Evolutionary conservation across 2,329 filamentous ascomycete genomes (phyloP).

Genomic region (Xylariaceae sp.): DNA sequence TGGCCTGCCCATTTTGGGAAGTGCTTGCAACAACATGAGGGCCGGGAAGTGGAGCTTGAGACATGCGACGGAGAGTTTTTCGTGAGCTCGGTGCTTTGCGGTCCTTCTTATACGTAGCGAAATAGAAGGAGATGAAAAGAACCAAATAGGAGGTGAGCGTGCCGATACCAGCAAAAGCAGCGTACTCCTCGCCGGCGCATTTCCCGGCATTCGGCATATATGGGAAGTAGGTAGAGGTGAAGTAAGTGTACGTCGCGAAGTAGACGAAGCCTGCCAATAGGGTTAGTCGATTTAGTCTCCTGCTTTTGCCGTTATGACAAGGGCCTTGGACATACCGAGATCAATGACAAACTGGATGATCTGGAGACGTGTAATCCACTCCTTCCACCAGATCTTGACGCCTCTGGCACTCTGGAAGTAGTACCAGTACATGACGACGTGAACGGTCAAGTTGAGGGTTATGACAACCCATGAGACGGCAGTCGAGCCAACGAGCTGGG

Average conservation of each 20-base stretch:
- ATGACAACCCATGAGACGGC: conserved; percentile 95
- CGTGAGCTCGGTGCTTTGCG: conserved; percentile 75
- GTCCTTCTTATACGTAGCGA: conserved; percentile 90
- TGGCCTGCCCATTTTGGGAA: conserved; percentile 49
- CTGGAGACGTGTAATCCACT: conserved; percentile 97
- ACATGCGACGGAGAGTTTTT: conserved; percentile 67
- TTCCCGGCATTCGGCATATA: conserved; percentile 78
- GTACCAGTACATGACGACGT: conserved; percentile 99
- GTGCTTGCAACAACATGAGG: conserved; percentile 70
- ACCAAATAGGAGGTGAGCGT: conserved; percentile 94
- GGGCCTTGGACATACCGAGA: conserved; percentile 62
- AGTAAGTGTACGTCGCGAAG: conserved; percentile 99
- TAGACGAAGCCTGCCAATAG: conserved; percentile 76
- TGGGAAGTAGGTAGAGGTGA: conserved; percentile 83
- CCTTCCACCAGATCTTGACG: conserved; percentile 98
- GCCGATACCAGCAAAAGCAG: conserved; percentile 84
- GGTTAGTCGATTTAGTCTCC: conserved; percentile 13
- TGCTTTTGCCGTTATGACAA: not conserved
- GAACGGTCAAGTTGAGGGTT: conserved; percentile 84
- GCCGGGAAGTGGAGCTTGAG: conserved; percentile 68
- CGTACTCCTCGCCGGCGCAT: conserved; percentile 95
- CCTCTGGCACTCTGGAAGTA: conserved; percentile 99
- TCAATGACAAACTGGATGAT: conserved; percentile 97
- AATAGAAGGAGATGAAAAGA: conserved; percentile 98
- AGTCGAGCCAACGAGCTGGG: conserved; percentile 87